Evolutionary conservation across 2,329 filamentous ascomycete genomes (phyloP).

Genomic region (Calonectria hawksworthii): DNA sequence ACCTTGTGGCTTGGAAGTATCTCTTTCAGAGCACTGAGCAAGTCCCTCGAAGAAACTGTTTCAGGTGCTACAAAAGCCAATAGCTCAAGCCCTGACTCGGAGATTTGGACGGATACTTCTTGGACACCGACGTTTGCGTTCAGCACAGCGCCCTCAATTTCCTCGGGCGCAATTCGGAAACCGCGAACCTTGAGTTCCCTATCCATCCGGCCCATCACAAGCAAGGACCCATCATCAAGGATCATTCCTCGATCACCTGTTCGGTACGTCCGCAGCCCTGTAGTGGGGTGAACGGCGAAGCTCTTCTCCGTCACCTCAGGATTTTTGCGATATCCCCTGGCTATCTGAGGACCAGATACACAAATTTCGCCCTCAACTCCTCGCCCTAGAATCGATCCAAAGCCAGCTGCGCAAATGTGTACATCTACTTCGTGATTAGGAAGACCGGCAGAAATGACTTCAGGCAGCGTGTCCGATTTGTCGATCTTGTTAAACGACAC

Average conservation of each 20-base stretch:
- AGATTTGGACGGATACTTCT: background rate
- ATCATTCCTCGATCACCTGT: background rate
- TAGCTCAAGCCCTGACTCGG: background rate
- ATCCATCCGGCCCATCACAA: background rate
- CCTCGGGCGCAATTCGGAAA: background rate
- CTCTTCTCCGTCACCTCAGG: background rate
- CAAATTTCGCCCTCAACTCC: background rate
- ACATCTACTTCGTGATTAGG: background rate
- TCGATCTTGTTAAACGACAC: background rate
- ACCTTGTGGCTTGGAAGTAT: background rate
- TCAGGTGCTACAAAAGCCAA: background rate
- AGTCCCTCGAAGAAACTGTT: background rate
- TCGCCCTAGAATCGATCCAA: background rate
- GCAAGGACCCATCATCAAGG: background rate
- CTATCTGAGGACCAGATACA: background rate
- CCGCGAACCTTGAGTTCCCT: background rate
- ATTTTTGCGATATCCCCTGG: background rate
- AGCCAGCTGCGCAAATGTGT: background rate
- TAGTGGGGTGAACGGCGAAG: background rate
- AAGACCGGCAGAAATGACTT: background rate
- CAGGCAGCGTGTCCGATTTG: background rate
- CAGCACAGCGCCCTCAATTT: background rate
- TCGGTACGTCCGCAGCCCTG: background rate
- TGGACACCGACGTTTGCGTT: background rate
- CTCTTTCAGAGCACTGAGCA: background rate